Evolutionary conservation across 2,329 filamentous ascomycete genomes (phyloP), one percentile per base, ranked within the genome.

Genomic region (Calonectria pseudoreteaudii): DNA sequence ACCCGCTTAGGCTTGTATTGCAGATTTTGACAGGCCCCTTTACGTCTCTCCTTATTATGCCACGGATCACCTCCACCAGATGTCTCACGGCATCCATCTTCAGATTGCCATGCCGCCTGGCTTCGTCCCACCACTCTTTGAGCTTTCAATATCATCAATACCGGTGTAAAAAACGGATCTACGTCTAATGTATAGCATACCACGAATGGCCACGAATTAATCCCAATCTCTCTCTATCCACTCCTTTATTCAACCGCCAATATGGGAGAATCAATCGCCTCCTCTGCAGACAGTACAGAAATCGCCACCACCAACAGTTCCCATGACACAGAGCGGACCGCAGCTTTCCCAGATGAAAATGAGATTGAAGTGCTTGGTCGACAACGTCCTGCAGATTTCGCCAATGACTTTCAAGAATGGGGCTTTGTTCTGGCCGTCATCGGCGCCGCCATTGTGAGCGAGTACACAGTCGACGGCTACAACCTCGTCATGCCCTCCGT

Each of bases 401-500:
- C 56, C 26, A 62, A 28, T 26, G 16, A 28, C 23, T 20, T 62
- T 11, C 56, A 62, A 8, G 56, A 62, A 30, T 62, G 56, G 56
- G 56, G 34, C 10, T 62, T 62, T 26, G 34, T 62, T 30, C 11
- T 41, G 1, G 34, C 56, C 9, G 34, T 62, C 14, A 2, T 62
- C 38, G 56, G 56, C 14, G 56, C 56, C 4, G 56, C 56, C 2
- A 62, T 62, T 41, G 56, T 62, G 34, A 62, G 56, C 23, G 56
- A 62, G 8, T 62, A 62, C 56, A 62, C 56, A 4, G 56, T 62
- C 5, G 56, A 62, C 38, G 71, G 71, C 52, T 71, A 67, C 52
- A 44, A 67, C 18, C 41, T 79, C 52, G 90, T 95, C 38, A 84
- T 95, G 0, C 94, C 94, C 1, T 90, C 90, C 0, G 83, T 96